Evolutionary conservation across 768 basidiomycete species (phyloP), one percentile per base, ranked within the genome.

Genomic region (Russula sp.): DNA sequence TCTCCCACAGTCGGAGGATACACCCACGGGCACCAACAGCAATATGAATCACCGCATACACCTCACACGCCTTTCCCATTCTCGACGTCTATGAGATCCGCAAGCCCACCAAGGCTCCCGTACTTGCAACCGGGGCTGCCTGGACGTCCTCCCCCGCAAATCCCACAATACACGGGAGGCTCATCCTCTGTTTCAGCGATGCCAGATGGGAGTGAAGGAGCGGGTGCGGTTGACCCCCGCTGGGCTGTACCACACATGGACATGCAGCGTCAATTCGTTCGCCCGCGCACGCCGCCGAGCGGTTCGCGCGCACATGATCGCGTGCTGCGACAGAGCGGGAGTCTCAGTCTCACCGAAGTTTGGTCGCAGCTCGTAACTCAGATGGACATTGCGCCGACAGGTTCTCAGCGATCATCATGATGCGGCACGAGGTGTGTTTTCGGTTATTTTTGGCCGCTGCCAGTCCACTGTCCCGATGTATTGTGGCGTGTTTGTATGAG

Each of bases 1-100:
- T 40, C 55, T 42, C 48, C 63, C 35, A 55, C 66, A 35, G 62
- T 64, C 10, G 59, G 67, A 49, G 56, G 66, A 61, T 64, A 64
- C 64, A n/a, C 32, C 56, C 34, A 51, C 22, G 42, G 42, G 3
- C 35, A 44, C 16, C 32, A 22, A 35, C 52, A 32, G n/a, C 48
- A 37, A 47, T 16, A 51, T 5, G 37, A 39, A 16, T 34, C 61
- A 7, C 42, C 55, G 18, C 60, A 65, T 37, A 18, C 55, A 22
- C 22, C 55, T 6, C 40, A 32, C 20, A 18, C 32, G 3, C 40
- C 18, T 10, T 51, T 40, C 48, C 31, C 51, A 35, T 60, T 42
- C 18, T 50, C 56, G 6, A 37, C 45, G 4, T 39, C 64, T 8
- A 32, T 51, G 9, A 57, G 37, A 20, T 37, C 42, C 14, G 35